phyloP scores from a whole-genome alignment of 1,284 basidiomycete genomes.

The Puccinia polysora region DNA sequence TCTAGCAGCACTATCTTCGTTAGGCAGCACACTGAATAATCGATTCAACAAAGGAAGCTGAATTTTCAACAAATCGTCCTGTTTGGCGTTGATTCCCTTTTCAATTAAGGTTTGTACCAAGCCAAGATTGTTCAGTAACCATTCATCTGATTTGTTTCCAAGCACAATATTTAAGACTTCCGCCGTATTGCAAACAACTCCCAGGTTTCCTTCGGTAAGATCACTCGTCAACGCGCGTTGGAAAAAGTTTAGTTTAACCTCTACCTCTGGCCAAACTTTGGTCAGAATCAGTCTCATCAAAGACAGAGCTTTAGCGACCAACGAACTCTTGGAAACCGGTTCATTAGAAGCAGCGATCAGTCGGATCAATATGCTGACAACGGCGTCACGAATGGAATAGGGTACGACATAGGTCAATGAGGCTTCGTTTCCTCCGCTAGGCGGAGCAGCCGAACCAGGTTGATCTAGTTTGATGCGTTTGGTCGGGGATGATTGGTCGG shows the following conservation, averaged over 20 bases:
- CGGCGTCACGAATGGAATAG: conserved; percentile 72
- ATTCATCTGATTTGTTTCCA: conserved; percentile 74
- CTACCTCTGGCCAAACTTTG: conserved; percentile 86
- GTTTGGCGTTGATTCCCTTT: conserved; percentile 65
- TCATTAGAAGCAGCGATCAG: conserved; percentile 73
- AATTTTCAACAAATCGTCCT: conserved; percentile 30
- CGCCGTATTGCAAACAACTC: conserved; percentile 73
- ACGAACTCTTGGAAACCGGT: conserved; percentile 60
- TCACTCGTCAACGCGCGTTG: conserved; percentile 69
- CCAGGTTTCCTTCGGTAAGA: conserved; percentile 65
- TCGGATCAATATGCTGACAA: conserved; percentile 88
- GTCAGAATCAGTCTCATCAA: conserved; percentile 78
- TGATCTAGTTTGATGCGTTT: conserved; percentile 44
- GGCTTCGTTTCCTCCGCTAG: conserved; percentile 40
- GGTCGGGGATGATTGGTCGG: conserved; percentile 38
- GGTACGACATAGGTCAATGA: conserved; percentile 64
- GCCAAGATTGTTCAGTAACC: conserved; percentile 71
- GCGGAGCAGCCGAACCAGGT: conserved; percentile 42
- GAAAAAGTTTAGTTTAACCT: conserved; percentile 85
- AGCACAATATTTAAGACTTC: conserved; percentile 85
- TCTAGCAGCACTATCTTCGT: conserved; percentile 46
- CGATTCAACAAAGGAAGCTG: conserved; percentile 79
- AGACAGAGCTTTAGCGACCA: conserved; percentile 71
- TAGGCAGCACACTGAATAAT: conserved; percentile 74
- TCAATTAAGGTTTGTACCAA: conserved; percentile 84